Evolutionary conservation across 768 basidiomycete genomes (phyloP), one percentile per base, ranked within the genome.

Genomic region (Boletus tylopilopsis): DNA sequence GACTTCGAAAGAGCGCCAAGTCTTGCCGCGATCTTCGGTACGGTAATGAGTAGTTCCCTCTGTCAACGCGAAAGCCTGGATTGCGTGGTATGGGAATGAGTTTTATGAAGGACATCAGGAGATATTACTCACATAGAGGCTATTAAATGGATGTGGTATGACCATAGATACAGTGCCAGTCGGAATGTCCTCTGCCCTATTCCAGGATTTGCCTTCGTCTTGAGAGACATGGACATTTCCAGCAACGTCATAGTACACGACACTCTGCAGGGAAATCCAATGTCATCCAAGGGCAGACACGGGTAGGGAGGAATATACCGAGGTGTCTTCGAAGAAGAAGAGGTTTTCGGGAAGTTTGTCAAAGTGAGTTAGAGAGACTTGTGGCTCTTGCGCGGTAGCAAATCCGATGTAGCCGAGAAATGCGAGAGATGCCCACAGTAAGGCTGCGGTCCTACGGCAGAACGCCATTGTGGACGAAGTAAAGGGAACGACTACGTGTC

Each of bases 261-360:
- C 87, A 21, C 70, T 72, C 84, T 87, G 64, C 1, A 45, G 13
- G 13, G 13, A 43, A 48, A 35, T 0, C 2, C 3, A 40, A 18
- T 11, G 40, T 50, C 18, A 55, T 23, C 6, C 7, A n/a, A 27
- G 12, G 24, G 2, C 19, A 37, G 18, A 42, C 27, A 24, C 21
- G 25, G n/a, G 18, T 24, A 21, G n/a, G 42, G n/a, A 37, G 18
- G n/a, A 22, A 73, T 86, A 58, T 58, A 94, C 94, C 25, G 85
- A 69, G 7, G 90, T 85, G 70, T 96, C 95, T 54, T 97, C 90
- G 70, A 98, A 96, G 76, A 93, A 97, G 73, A 87, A 89, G 45
- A 95, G 64, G 58, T 78, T 76, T 12, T 79, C 78, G 9, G 93
- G 92, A 30, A 89, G 71, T 65, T 88, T 87, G 41, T 78, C 61